A percentile compares a stretch with the other conserved stretches of the same genome.
phyloP scores from a whole-genome alignment of 345 rosid species.

The Theobroma cacao region DNA sequence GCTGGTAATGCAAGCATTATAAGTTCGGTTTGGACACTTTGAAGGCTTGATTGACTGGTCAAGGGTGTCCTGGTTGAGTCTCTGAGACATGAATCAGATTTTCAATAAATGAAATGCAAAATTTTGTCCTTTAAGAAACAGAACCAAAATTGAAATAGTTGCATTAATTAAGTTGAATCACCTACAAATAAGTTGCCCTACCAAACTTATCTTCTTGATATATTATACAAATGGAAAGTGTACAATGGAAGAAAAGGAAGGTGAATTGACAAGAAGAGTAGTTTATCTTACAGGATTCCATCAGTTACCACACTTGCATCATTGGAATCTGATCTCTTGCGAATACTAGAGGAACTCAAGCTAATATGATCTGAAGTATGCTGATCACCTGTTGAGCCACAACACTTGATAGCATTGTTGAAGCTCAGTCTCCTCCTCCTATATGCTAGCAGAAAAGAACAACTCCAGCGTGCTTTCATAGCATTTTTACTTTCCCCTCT shows the following conservation, averaged over 20 bases:
- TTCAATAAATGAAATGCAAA: too few relatives aligned
- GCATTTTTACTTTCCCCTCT: background rate
- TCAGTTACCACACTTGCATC: slow-evolving; percentile 14
- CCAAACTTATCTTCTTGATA: too few relatives aligned
- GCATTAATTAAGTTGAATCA: too few relatives aligned
- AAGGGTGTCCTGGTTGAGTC: background rate
- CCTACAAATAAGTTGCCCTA: too few relatives aligned
- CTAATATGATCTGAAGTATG: slow-evolving; percentile 18
- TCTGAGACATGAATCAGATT: background rate
- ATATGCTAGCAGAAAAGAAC: background rate
- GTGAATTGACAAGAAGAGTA: background rate
- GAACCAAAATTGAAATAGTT: too few relatives aligned
- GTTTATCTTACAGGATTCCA: slow-evolving; percentile 19
- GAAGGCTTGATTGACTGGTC: background rate
- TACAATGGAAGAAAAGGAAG: background rate
- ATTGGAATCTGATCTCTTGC: slow-evolving; percentile 1
- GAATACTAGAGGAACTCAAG: slow-evolving; percentile 5
- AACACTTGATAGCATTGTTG: slow-evolving; percentile 22
- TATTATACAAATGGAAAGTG: background rate
- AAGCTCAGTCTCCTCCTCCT: too few relatives aligned
- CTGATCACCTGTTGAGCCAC: slow-evolving; percentile 19
- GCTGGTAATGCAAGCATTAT: slow-evolving; percentile 82
- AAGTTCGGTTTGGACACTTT: slow-evolving; percentile 52
- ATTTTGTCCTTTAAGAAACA: too few relatives aligned
- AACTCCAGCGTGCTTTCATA: background rate